Base-by-base conservation (phyloP, 805 yeast species). In the Wickerhamiella sorbophila region DNA sequence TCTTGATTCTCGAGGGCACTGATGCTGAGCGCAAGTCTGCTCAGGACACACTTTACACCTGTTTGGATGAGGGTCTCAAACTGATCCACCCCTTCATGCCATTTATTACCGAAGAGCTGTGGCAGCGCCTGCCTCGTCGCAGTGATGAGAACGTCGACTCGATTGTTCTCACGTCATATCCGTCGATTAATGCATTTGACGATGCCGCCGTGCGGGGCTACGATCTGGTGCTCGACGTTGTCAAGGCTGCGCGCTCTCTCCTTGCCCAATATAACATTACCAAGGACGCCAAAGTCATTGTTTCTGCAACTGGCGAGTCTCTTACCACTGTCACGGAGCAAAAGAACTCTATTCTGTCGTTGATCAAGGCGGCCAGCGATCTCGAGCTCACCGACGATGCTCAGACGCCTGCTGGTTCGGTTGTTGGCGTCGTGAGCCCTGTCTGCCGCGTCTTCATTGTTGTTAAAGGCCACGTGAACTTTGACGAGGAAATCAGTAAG, bases 1-100 rank as follows among this genome's bases (percentile, higher is more conserved):
- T 77, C 47, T 73, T 88, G 63, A 86, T 91, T 57, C 72, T 81
- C 56, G 97, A 88, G 64, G 98, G 98, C 55, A 71, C 93, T 32
- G 75, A 74, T 21, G 79, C 64, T 48, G 94, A 91, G 69, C 72
- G 77, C 67, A 73, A 74, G 62, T 82, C 94, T 42, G 98, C 97
- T 15, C 82, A 79, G 67, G 93, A 88, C 61, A 91, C 97, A 19
- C 71, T 91, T 52, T 91, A 86, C 75, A 83, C 91, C 29, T 75
- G 94, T 66, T 71, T 88, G 52, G 97, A 91, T 57, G 82, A 81
- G 51, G 95, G 95, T 9, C 72, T 88, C 67, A 79, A 72, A 60
- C 60, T 91, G 67, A 91, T 88, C 53, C 97, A 88, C 60, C 98
- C 98, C 61, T 91, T 85, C 70, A 91, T 91, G 98, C 98, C 98